A percentile compares a stretch with the other conserved stretches of the same genome.
Evolutionary conservation across 108 stramenopile species (phyloP).

Genomic region (Schizochytrium sp.): DNA sequence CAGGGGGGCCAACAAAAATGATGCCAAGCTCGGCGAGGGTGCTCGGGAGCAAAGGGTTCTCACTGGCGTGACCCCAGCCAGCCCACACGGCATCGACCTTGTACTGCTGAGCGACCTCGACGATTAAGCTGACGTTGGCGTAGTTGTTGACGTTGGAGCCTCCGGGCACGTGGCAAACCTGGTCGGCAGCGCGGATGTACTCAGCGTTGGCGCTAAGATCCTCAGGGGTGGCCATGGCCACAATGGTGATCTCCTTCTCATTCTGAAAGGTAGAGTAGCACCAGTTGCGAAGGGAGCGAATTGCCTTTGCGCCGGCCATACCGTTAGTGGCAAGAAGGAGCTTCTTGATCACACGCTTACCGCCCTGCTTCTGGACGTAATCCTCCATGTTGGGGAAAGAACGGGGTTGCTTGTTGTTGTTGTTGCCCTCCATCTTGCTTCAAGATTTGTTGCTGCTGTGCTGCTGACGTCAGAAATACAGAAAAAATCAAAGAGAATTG

Average conservation of each 20-base stretch:
- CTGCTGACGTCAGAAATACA: too few relatives aligned
- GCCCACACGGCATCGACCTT: slow-evolving; percentile 99
- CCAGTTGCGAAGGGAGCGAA: slow-evolving; percentile 95
- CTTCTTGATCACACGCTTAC: slow-evolving; percentile 75
- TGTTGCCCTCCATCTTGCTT: neutral
- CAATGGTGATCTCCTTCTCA: slow-evolving; percentile 86
- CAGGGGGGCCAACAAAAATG: slow-evolving; percentile 96
- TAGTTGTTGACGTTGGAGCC: slow-evolving; percentile 99
- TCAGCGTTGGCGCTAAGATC: slow-evolving; percentile 96
- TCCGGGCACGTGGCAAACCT: slow-evolving; percentile 98
- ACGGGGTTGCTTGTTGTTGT: neutral
- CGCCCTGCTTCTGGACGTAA: slow-evolving; percentile 73
- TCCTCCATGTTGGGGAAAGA: slow-evolving; percentile 66
- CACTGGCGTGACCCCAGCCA: slow-evolving; percentile 98
- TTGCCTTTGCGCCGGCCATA: slow-evolving; percentile 86
- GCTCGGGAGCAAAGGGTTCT: slow-evolving; percentile 95
- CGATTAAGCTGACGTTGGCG: slow-evolving; percentile 98
- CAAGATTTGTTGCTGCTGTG: neutral
- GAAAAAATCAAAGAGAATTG: too few relatives aligned
- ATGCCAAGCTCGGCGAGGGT: slow-evolving; percentile 85
- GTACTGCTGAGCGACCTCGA: slow-evolving; percentile 95
- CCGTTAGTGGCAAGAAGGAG: slow-evolving; percentile 82
- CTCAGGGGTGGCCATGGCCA: slow-evolving; percentile 99
- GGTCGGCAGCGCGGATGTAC: slow-evolving; percentile 99
- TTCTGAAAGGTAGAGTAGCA: slow-evolving; percentile 93